Evolutionary conservation across 305 asterid species (phyloP), one percentile per base, ranked within the genome.

Genomic region (Fraxinus floribunda): DNA sequence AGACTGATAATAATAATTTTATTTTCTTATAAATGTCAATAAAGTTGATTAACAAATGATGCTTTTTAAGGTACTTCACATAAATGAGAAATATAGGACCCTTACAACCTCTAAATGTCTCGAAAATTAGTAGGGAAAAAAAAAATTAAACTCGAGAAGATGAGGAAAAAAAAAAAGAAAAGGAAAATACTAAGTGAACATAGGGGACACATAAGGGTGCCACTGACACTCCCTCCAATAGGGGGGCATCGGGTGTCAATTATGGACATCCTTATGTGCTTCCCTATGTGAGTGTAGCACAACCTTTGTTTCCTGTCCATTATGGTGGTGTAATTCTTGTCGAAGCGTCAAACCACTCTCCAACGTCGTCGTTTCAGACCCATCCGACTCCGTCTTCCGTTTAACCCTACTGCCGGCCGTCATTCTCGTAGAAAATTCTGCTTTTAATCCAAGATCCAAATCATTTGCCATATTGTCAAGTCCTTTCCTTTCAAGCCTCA

Each of bases 311-410:
- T 82, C 79, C 41, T 62, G 80, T 70, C 72, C 89, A 39, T 79
- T 22, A 41, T 57, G 85, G 15, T 66, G 80, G 39, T 78, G 77
- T 34, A 76, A 60, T 78, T 84, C 82, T 22, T 73, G 84, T n/a
- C 82, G 78, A 9, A 44, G 81, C 77, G 46, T 77, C 60, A 76
- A 68, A 7, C 89, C 85, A 76, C 94, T 88, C 81, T 89, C 92
- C 77, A 84, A 85, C 39, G 91, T 87, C 68, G 95, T 91, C 78
- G 89, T 90, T 44, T 86, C 93, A 1, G 93, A 91, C 81, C 88
- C 91, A 5, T 89, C 91, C 36, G 90, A 86, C 6, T 68, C 86
- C 20, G 44, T 79, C 74, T 86, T 46, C 49, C 86, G 62, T 29
- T 18, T 81, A 26, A 66, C 81, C 39, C 85, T 82, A 60, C 86